phyloP scores from a whole-genome alignment of 2,329 filamentous ascomycete genomes.

The Knufia petricola region DNA sequence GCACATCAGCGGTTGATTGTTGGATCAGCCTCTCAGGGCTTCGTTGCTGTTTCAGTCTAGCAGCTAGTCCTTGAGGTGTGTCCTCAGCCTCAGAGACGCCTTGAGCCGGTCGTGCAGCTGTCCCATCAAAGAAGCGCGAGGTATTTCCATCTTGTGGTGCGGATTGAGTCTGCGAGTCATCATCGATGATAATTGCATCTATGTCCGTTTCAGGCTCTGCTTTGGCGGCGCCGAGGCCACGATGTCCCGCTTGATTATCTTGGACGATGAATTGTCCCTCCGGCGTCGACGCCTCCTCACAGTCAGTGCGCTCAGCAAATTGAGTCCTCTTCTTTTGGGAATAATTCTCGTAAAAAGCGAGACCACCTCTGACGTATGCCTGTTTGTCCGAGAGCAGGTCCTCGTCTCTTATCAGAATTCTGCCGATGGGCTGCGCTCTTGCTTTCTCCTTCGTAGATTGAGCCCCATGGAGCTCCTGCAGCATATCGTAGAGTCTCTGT shows the following conservation, averaged over 20 bases:
- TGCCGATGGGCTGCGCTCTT: constrained; percentile 17
- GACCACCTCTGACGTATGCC: background rate
- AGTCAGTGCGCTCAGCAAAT: background rate
- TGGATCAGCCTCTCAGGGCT: background rate
- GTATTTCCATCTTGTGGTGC: background rate
- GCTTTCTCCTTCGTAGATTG: constrained; percentile 26
- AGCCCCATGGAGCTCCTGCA: constrained; percentile 20
- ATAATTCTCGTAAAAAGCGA: background rate
- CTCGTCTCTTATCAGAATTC: constrained; percentile 17
- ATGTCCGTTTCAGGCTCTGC: background rate
- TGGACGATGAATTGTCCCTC: background rate
- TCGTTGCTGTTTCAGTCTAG: background rate
- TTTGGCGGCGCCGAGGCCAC: no score
- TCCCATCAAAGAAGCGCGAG: background rate
- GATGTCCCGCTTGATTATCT: no score
- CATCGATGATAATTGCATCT: background rate
- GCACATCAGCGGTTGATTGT: no score
- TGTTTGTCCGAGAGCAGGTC: background rate
- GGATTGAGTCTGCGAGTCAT: background rate
- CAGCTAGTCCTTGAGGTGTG: constrained; percentile 2
- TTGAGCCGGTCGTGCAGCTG: background rate
- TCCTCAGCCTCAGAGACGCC: background rate
- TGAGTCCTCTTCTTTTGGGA: background rate
- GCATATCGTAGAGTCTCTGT: constrained; percentile 17
- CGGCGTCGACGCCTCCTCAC: background rate